Conservation (phyloP, 2,329 filamentous ascomycete species). For the Xylaria sp. region DNA sequence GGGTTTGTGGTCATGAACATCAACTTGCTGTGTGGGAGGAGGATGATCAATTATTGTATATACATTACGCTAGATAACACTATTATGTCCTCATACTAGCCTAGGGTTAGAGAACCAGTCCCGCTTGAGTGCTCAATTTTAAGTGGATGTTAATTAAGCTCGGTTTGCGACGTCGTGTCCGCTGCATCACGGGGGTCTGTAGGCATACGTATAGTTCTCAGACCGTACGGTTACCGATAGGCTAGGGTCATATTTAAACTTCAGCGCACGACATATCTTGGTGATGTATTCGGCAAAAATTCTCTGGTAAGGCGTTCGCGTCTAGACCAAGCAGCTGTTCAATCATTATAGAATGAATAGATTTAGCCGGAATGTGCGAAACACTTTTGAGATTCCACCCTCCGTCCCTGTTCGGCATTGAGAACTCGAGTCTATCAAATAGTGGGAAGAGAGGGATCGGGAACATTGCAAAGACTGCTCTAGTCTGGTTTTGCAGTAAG, state of each 20-base stretch:
- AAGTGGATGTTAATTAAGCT: constrained; percentile 21
- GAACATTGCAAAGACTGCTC: too few species aligned
- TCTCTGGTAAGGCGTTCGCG: not conserved
- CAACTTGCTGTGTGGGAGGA: not conserved
- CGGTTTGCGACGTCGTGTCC: constrained; percentile 16
- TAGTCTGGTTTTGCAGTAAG: not conserved
- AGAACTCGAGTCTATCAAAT: constrained; percentile 11
- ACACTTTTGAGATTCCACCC: constrained; percentile 15
- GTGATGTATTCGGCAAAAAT: constrained; percentile 2
- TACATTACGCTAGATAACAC: not conserved
- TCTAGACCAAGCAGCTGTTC: constrained; percentile 5
- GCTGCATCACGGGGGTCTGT: constrained; percentile 8
- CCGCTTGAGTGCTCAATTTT: constrained; percentile 12
- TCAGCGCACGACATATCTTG: not conserved
- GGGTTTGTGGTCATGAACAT: not conserved
- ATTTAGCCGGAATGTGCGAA: constrained; percentile 36
- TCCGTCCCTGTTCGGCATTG: constrained; percentile 30
- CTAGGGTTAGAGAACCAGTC: not conserved
- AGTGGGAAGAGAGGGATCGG: constrained; percentile 6
- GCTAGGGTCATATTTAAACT: constrained; percentile 12
- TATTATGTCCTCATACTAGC: constrained; percentile 1
- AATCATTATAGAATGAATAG: constrained; percentile 9
- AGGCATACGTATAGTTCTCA: not conserved
- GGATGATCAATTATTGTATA: constrained; percentile 15
- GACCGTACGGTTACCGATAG: constrained; percentile 3